Evolutionary conservation across 2,329 filamentous ascomycete genomes (phyloP), one percentile per base, ranked within the genome.

Genomic region (Aspergillus puulaauensis): DNA sequence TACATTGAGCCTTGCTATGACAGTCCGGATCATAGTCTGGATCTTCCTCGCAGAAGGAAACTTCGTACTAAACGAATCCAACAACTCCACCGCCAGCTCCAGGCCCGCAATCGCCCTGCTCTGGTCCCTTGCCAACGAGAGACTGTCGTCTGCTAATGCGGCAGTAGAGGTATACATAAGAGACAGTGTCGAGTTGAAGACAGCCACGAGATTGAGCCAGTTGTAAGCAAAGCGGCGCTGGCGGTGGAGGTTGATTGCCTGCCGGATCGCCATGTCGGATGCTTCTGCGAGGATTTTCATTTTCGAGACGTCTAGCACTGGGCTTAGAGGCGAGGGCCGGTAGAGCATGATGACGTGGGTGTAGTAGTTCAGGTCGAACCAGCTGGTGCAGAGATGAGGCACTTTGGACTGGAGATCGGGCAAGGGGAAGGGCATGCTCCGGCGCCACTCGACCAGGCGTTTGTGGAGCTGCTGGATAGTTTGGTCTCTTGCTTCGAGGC

Each of bases 291-390:
- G 68, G 0, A 73, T 67, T 44, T 74, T 73, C 39, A 80, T 69
- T 37, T 71, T 70, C 4, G 63, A 51, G 8, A 67, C 52, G 56
- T 77, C 73, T 23, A 77, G 63, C 0, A 68, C 69, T 2, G 77
- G 27, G 27, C 27, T 31, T 77, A 21, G 70, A 75, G 0, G 79
- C 0, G 78, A 79, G 1, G 78, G 79, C 3, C 78, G 67, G 61
- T 80, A 80, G 4, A 81, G 64, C 66, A 78, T 75, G 12, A 73
- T 73, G 1, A 80, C 63, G 49, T 81, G 78, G 0, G 73, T 78
- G 60, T 80, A 80, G 61, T 78, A 80, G 63, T 81, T 81, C 45
- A 79, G 73, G 53, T 80, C 78, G 61, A 77, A 80, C 79, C 78
- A 81, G 55, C 66, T 73, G 7, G 70, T 77, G 41, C 65, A 75